Conservation (phyloP, 352 stramenopile species). For the Pythium coloratum region DNA sequence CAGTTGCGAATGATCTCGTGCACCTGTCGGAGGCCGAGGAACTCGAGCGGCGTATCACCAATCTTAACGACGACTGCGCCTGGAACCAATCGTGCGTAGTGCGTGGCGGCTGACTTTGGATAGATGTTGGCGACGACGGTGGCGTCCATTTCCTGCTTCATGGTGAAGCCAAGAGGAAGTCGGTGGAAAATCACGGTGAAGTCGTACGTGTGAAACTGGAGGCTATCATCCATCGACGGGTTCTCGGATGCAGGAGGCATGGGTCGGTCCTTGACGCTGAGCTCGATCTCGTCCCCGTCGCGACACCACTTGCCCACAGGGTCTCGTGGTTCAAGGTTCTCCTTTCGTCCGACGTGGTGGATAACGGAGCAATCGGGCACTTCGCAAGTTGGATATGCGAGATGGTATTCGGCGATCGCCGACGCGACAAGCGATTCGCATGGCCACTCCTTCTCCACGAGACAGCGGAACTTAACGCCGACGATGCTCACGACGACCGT, state of each 20-base stretch:
- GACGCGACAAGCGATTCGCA: slow-evolving; percentile 68
- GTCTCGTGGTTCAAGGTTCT: slow-evolving; percentile 50
- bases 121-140: slow-evolving; percentile 87
- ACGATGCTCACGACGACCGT: slow-evolving; percentile 48
- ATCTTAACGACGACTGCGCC: slow-evolving; percentile 80
- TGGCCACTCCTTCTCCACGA: slow-evolving; percentile 58
- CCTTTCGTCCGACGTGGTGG: slow-evolving; percentile 59
- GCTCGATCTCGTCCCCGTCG: slow-evolving; percentile 64
- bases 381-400: slow-evolving; percentile 56
- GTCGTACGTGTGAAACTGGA: slow-evolving; percentile 42
- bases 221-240: slow-evolving; percentile 10
- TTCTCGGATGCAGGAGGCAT: neutral
- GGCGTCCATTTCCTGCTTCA: slow-evolving; percentile 74
- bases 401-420: slow-evolving; percentile 64
- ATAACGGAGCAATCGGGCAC: slow-evolving; percentile 78
- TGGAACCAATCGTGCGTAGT: slow-evolving; percentile 68
- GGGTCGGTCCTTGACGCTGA: slow-evolving; percentile 36
- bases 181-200: slow-evolving; percentile 85
- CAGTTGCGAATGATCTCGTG: slow-evolving; percentile 84
- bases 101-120: slow-evolving; percentile 68
- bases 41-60: slow-evolving; percentile 50
- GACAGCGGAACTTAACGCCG: slow-evolving; percentile 53
- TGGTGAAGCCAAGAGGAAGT: slow-evolving; percentile 82
- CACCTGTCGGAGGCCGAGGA: slow-evolving; percentile 76
- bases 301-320: slow-evolving; percentile 50